A percentile compares a stretch with the other conserved stretches of the same genome.
Conservation (phyloP, 148 eudicot species). For the Dysphania ambrosioides region DNA sequence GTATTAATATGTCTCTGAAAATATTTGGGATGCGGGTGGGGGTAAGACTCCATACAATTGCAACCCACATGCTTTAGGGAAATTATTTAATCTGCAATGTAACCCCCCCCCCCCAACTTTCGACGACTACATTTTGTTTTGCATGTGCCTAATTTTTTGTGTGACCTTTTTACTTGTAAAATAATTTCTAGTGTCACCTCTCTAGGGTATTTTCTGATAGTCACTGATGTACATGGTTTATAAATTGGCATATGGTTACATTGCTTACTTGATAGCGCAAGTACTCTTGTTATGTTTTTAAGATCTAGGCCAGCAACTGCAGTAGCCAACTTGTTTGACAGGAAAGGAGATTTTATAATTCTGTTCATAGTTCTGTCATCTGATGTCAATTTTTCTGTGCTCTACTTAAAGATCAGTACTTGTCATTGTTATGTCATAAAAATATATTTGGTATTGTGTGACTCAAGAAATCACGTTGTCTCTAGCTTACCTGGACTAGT, state of each 20-base stretch:
- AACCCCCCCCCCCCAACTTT: background rate
- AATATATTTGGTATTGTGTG: background rate
- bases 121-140: no score
- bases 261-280: background rate
- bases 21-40: no score
- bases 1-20: no score
- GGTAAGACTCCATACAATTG: background rate
- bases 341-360: background rate
- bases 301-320: no score
- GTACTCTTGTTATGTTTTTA: background rate
- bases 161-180: background rate
- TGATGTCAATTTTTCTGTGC: constrained; percentile 4
- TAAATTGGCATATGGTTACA: background rate
- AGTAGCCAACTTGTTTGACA: background rate
- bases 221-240: background rate
- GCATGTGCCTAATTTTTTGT: no score
- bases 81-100: background rate
- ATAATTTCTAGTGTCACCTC: background rate
- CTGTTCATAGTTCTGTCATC: background rate
- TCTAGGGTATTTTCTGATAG: background rate
- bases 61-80: background rate
- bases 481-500: constrained; percentile 4
- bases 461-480: background rate
- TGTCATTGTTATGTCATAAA: background rate
- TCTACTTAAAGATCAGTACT: background rate